Evolutionary conservation across 2,329 filamentous ascomycete genomes (phyloP).

Genomic region (Dothideomycetes sp.): DNA sequence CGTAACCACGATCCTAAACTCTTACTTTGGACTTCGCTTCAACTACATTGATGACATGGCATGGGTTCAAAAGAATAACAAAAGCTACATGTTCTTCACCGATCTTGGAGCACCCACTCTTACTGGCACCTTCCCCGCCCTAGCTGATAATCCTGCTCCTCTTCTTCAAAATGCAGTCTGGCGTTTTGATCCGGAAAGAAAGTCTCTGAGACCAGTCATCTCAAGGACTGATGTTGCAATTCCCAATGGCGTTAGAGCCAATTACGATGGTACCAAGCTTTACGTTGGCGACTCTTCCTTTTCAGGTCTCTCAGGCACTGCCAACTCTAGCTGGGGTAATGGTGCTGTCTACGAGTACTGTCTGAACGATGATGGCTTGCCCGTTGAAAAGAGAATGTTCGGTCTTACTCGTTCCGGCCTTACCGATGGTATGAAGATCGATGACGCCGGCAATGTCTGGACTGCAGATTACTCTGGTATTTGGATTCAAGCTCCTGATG

Average conservation of each 20-base stretch:
- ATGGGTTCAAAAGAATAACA: slow-evolving; percentile 7
- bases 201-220: neutral
- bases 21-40: slow-evolving; percentile 11
- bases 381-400: neutral
- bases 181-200: neutral
- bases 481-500: neutral
- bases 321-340: neutral
- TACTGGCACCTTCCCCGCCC: neutral
- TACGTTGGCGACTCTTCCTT: neutral
- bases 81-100: slow-evolving; percentile 11
- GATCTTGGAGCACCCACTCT: slow-evolving; percentile 3
- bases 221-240: neutral
- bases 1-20: slow-evolving; percentile 7
- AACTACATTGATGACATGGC: slow-evolving; percentile 11
- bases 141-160: neutral
- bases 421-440: neutral
- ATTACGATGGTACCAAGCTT: neutral
- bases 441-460: neutral
- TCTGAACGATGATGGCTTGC: neutral
- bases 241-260: neutral
- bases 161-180: neutral
- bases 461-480: neutral
- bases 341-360: neutral
- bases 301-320: neutral
- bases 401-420: neutral